These are phyloP conservation scores for Fusarium coicis DNA, from an alignment of 2,329 filamentous ascomycete species.

Conservation along the genomic window DNA sequence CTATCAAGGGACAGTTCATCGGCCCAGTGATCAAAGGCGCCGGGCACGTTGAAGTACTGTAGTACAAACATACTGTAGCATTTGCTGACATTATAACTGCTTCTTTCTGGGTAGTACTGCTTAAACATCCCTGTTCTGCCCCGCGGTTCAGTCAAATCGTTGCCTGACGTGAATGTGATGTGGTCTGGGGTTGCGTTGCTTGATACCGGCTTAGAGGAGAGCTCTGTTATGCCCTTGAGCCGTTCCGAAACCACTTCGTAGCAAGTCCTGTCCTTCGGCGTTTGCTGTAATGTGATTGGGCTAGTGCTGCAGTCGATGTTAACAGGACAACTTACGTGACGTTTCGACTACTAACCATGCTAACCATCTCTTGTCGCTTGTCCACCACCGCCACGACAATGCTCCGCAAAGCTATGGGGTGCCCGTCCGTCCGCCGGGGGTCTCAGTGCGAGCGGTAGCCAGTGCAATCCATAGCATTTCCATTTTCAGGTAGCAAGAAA, in stretches of 20 bases:
- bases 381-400: slow-evolving; percentile 30
- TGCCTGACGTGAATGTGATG: background rate
- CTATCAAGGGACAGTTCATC: background rate
- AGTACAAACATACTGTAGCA: background rate
- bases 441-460: slow-evolving; percentile 18
- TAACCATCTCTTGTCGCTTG: slow-evolving; percentile 7
- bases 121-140: slow-evolving; percentile 19
- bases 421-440: slow-evolving; percentile 15
- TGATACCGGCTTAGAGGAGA: slow-evolving; percentile 27
- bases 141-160: slow-evolving; percentile 16
- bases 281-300: background rate
- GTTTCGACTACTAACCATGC: slow-evolving; percentile 33
- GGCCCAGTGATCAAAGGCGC: background rate
- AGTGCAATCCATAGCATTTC: slow-evolving; percentile 11
- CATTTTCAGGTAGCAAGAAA: background rate
- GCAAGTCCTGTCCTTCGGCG: background rate
- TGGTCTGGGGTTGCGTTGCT: slow-evolving; percentile 19
- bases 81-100: background rate
- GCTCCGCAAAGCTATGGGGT: slow-evolving; percentile 30
- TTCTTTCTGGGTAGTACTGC: background rate
- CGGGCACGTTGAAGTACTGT: background rate
- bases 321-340: slow-evolving; percentile 30
- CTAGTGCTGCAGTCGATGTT: background rate
- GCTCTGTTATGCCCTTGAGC: slow-evolving; percentile 14
- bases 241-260: slow-evolving; percentile 4